A percentile compares a stretch with the other conserved stretches of the same genome.
These are phyloP conservation scores for Themeda triandra DNA, from an alignment of 176 grass and related monocot genomes.

Conservation along the genomic window DNA sequence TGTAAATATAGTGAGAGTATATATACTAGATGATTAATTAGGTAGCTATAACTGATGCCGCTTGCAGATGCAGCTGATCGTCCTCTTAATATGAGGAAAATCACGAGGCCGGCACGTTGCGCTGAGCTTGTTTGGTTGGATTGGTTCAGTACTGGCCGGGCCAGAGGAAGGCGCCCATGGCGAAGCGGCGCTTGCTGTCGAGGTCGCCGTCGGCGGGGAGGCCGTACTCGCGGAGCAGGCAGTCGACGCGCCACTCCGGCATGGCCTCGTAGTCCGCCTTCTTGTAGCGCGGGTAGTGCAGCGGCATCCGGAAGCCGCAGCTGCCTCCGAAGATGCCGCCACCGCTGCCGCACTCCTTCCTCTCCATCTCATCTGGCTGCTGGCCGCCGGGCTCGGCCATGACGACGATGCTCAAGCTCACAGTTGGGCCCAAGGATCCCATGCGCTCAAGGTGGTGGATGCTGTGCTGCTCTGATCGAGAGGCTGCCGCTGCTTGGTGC, in stretches of 20 bases:
- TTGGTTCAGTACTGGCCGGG: conserved; percentile 38
- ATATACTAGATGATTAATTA: not conserved
- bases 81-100: not conserved
- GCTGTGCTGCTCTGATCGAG: not conserved
- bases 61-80: not conserved
- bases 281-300: conserved; percentile 74
- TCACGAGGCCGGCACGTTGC: not conserved
- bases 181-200: conserved; percentile 56
- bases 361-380: not conserved
- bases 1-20: not conserved
- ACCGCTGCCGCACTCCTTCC: not conserved
- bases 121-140: not conserved
- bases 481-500: not conserved
- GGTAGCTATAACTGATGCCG: not conserved
- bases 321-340: not conserved
- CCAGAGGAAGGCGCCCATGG: conserved; percentile 87
- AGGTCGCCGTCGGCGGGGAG: conserved; percentile 52
- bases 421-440: not conserved
- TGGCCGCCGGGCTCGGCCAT: not conserved
- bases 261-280: conserved; percentile 83
- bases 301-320: conserved; percentile 59
- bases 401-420: not conserved
- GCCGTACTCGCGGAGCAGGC: conserved; percentile 71
- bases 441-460: not conserved
- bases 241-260: conserved; percentile 78